Evolutionary conservation across 2,329 filamentous ascomycete species (phyloP).

Genomic region (Nothophoma quercina): DNA sequence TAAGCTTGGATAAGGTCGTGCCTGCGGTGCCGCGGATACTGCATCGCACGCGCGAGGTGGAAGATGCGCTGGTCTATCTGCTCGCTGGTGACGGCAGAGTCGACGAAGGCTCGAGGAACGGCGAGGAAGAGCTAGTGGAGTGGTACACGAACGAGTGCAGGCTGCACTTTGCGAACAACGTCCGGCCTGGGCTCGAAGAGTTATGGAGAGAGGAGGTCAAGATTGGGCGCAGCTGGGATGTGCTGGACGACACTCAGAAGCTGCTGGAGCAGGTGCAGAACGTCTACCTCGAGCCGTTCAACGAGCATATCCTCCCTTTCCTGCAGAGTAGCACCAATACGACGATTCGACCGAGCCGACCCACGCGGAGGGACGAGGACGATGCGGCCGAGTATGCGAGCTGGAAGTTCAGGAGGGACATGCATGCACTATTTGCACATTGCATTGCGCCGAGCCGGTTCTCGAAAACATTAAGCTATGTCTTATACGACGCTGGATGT

Average conservation of each 20-base stretch:
- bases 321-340: slow-evolving; percentile 33
- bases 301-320: slow-evolving; percentile 44
- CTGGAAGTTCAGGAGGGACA: slow-evolving; percentile 65
- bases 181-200: slow-evolving; percentile 37
- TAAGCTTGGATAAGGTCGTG: slow-evolving; percentile 45
- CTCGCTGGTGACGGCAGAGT: slow-evolving; percentile 44
- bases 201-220: slow-evolving; percentile 42
- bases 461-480: slow-evolving; percentile 61
- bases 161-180: slow-evolving; percentile 50
- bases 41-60: slow-evolving; percentile 39
- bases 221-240: slow-evolving; percentile 35
- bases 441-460: slow-evolving; percentile 63
- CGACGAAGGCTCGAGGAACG: slow-evolving; percentile 25
- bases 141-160: slow-evolving; percentile 57
- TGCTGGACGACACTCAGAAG: slow-evolving; percentile 48
- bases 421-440: slow-evolving; percentile 71
- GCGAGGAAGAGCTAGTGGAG: slow-evolving; percentile 46
- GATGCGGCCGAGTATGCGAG: slow-evolving; percentile 29
- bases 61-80: slow-evolving; percentile 48
- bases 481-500: slow-evolving; percentile 63
- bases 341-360: slow-evolving; percentile 45
- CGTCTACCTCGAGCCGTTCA: slow-evolving; percentile 48
- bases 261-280: slow-evolving; percentile 48
- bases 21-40: slow-evolving; percentile 24
- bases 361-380: slow-evolving; percentile 43